Conservation (phyloP, 148 eudicot species). For the Rhododendron simsii region DNA sequence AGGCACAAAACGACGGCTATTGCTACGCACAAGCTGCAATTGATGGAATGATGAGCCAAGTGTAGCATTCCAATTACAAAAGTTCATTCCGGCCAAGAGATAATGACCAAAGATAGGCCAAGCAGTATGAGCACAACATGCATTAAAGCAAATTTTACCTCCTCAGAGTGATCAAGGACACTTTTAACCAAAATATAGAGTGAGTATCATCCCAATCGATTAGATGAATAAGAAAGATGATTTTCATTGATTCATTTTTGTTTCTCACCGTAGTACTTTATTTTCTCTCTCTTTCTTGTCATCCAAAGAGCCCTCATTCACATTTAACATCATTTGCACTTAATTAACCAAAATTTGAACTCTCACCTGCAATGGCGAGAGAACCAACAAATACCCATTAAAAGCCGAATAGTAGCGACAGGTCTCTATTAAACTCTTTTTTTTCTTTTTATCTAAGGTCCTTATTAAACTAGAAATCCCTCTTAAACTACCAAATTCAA, state of each 20-base stretch:
- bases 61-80: background rate
- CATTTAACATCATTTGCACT: background rate
- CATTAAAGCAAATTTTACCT: background rate
- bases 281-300: background rate
- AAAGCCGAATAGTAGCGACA: background rate
- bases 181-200: too few relatives aligned
- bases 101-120: background rate
- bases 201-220: background rate
- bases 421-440: background rate
- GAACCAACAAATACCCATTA: background rate
- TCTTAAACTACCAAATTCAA: background rate
- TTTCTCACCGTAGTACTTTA: background rate
- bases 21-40: constrained; percentile 92
- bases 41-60: background rate
- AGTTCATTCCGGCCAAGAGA: background rate
- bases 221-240: background rate
- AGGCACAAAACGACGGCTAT: constrained; percentile 89
- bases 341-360: background rate
- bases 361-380: background rate
- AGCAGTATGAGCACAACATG: background rate
- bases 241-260: background rate
- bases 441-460: background rate
- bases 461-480: background rate
- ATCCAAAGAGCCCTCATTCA: background rate
- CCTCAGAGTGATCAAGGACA: background rate